Base-by-base conservation (phyloP, 495 filamentous ascomycete species). In the Aspergillus diversus region DNA sequence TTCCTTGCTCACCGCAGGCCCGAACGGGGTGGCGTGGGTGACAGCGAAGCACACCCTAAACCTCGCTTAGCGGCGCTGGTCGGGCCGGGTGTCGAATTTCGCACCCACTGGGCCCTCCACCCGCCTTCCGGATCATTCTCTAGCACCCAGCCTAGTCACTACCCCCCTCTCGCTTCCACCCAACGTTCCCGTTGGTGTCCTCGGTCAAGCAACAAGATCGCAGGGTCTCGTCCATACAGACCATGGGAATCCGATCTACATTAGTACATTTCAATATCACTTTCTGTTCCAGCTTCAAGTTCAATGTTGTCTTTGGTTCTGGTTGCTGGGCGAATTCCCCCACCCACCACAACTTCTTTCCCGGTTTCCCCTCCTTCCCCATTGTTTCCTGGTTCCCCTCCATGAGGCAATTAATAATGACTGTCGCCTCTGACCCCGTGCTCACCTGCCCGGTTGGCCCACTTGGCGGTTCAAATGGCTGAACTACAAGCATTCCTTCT, bases 111-210 rank as follows among this genome's bases (percentile, higher is more conserved):
- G 33, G 60, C 54, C 63, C 48, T 51, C 39, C 33, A 47, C 12
- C 7, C 21, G 52, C 27, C 46, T 66, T 66, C 71, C 74, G 71
- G 70, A 60, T 73, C 70, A 73, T 76, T 77, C 67, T 73, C 69
- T 72, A 69, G 72, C 72, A 75, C 75, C 66, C 71, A 74, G 35
- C 53, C 72, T 73, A 73, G 51, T 52, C 27, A 64, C 59, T 58
- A 43, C 55, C 63, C 71, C 67, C 67, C 69, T 74, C 63, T 72
- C 73, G 75, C 73, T 60, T 37, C 57, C 75, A 77, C 75, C 69
- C 75, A 77, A 66, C 69, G 27, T 51, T 52, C 43, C 63, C 66
- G 65, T 39, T 66, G 63, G 61, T 64, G 57, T 50, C 39, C 60
- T 50, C 60, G 48, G 17, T 11, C 7, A 48, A 35, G 43, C 42